Evolutionary conservation across 2,329 filamentous ascomycete genomes (phyloP).

Genomic region (Xylaria arbuscula): DNA sequence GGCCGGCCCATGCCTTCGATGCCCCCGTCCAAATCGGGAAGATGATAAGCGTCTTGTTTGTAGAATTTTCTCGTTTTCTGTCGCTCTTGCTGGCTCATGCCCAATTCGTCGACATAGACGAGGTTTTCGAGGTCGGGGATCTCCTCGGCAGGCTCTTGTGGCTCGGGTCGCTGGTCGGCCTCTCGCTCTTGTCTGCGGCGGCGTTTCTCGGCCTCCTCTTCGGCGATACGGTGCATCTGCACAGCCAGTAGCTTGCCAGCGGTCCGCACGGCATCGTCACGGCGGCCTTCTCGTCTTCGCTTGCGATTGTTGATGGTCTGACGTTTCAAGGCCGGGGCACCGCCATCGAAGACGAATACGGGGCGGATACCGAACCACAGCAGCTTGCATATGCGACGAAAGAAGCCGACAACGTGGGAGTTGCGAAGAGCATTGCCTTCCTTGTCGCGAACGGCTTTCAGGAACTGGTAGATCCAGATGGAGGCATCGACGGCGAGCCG

Average conservation of each 20-base stretch:
- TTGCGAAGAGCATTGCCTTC: constrained; percentile 97
- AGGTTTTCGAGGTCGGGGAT: constrained; percentile 75
- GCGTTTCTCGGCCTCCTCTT: constrained; percentile 81
- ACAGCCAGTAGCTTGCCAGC: constrained; percentile 91
- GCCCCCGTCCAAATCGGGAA: constrained; percentile 84
- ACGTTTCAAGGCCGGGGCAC: constrained; percentile 88
- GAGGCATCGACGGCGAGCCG: constrained; percentile 97
- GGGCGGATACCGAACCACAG: constrained; percentile 96
- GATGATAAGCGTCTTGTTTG: constrained; percentile 94
- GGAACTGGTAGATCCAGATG: constrained; percentile 99
- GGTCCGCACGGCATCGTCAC: constrained; percentile 92
- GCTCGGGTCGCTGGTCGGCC: constrained; percentile 51
- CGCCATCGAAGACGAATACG: constrained; percentile 98
- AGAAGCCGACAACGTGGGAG: constrained; percentile 96
- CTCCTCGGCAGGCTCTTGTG: constrained; percentile 71
- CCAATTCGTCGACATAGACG: constrained; percentile 90
- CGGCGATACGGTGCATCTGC: constrained; percentile 90
- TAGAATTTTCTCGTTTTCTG: constrained; percentile 80
- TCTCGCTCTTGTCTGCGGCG: constrained; percentile 60
- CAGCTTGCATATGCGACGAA: constrained; percentile 96
- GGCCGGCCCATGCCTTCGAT: constrained; percentile 88
- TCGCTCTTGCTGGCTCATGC: constrained; percentile 82
- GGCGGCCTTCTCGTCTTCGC: constrained; percentile 82
- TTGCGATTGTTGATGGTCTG: constrained; percentile 87
- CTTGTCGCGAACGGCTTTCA: constrained; percentile 98